These are phyloP conservation scores for Fusarium torulosum DNA, from an alignment of 2,329 filamentous ascomycete species.

Conservation along the genomic window DNA sequence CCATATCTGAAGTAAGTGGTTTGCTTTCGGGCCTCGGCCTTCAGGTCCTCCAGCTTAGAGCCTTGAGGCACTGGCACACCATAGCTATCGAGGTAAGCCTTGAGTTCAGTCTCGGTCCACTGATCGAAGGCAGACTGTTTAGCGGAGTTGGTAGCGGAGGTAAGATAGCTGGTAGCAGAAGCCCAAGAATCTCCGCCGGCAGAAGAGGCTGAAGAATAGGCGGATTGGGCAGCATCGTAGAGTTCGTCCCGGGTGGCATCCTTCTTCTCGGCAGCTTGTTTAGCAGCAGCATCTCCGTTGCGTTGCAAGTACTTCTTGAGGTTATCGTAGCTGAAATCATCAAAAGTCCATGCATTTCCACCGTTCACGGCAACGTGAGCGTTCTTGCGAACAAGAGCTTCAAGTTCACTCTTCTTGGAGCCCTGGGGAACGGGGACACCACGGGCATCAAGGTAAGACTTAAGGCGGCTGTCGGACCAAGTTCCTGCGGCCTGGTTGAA, in stretches of 20 bases:
- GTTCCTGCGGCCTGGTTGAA: conserved; percentile 72
- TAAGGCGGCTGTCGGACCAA: conserved; percentile 83
- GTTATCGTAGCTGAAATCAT: conserved; percentile 79
- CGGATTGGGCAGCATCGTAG: conserved; percentile 71
- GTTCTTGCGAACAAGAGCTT: conserved; percentile 79
- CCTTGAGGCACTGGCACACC: conserved; percentile 77
- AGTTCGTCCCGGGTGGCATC: conserved; percentile 80
- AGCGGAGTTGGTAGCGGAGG: conserved; percentile 72
- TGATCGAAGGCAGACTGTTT: conserved; percentile 77
- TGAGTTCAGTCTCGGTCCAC: conserved; percentile 80
- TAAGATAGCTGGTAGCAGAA: conserved; percentile 77
- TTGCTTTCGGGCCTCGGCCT: conserved; percentile 78
- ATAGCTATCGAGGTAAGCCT: conserved; percentile 83
- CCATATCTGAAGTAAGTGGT: conserved; percentile 83
- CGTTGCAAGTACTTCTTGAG: conserved; percentile 69
- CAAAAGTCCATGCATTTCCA: conserved; percentile 82
- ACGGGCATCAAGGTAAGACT: conserved; percentile 82
- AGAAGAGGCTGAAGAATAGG: conserved; percentile 70
- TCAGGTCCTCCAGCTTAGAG: conserved; percentile 75
- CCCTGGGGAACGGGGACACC: conserved; percentile 80
- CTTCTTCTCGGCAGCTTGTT: conserved; percentile 72
- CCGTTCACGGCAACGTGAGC: conserved; percentile 76
- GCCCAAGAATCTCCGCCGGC: conserved; percentile 71
- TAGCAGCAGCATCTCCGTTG: conserved; percentile 66
- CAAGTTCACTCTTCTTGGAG: conserved; percentile 78